phyloP scores from a whole-genome alignment of 129 eudicot species.

The Centaurea solstitialis region DNA sequence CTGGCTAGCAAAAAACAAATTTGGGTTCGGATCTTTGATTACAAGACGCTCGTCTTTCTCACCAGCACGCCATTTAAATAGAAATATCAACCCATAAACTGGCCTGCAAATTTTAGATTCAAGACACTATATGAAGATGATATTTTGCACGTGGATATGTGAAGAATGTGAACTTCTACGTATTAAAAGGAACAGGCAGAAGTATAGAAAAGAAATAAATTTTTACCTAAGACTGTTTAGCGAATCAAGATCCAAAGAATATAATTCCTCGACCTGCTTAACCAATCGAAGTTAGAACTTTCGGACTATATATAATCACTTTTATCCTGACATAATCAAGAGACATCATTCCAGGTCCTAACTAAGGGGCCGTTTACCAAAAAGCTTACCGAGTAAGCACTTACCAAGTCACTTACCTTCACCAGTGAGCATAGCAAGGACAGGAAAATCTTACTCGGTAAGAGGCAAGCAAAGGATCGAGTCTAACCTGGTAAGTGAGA shows the following conservation, averaged over 20 bases:
- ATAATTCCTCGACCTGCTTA: conserved; percentile 93
- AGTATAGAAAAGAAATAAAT: neutral
- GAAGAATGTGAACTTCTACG: neutral
- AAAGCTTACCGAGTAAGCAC: neutral
- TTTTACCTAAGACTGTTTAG: conserved; percentile 78
- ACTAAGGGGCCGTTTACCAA: neutral
- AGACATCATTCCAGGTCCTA: neutral
- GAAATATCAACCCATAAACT: conserved; percentile 85
- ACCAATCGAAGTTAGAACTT: conserved; percentile 13
- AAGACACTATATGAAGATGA: conserved; percentile 1
- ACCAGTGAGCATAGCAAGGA: neutral
- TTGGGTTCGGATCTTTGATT: conserved; percentile 90
- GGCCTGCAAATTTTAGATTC: conserved; percentile 56
- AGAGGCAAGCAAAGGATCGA: neutral
- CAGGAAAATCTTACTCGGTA: neutral
- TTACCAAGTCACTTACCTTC: too few relatives aligned
- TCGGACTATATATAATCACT: neutral
- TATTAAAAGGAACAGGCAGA: neutral
- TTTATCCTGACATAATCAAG: conserved; percentile 3
- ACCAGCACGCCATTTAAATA: conserved; percentile 96
- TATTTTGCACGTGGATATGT: neutral
- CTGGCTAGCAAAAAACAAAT: conserved; percentile 95
- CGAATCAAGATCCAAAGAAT: conserved; percentile 92
- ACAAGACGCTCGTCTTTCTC: conserved; percentile 96
- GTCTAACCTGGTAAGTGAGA: neutral